Conservation (phyloP, 495 filamentous ascomycete genomes). For the Xylaria venustula region DNA sequence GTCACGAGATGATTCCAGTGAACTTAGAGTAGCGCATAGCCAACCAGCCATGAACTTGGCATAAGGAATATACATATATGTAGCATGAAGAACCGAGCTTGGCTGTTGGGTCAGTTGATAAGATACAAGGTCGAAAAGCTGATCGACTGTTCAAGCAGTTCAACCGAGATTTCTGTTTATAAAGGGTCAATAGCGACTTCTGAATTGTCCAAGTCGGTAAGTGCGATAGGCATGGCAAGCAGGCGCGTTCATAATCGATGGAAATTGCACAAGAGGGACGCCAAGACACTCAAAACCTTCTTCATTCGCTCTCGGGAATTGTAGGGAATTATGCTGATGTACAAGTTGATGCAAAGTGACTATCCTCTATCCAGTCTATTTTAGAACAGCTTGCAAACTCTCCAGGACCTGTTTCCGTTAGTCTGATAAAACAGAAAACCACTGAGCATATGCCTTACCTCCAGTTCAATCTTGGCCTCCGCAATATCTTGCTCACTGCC, state of each 20-base stretch:
- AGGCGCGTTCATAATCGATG: constrained; percentile 6
- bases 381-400: constrained; percentile 71
- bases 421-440: neutral
- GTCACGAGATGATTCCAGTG: neutral
- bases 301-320: constrained; percentile 5
- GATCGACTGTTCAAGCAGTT: neutral
- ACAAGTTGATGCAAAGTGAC: constrained; percentile 22
- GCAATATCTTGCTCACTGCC: constrained; percentile 97
- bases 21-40: neutral
- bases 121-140: neutral
- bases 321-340: constrained; percentile 30
- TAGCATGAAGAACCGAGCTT: neutral
- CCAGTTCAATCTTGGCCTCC: constrained; percentile 97
- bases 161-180: neutral
- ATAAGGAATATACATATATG: constrained; percentile 2
- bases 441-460: constrained; percentile 57
- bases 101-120: neutral
- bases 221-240: constrained; percentile 1
- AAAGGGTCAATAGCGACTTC: neutral
- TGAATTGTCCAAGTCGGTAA: neutral
- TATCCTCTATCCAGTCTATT: constrained; percentile 50
- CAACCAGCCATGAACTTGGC: neutral
- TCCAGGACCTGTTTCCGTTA: constrained; percentile 60
- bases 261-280: neutral
- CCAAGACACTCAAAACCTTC: constrained; percentile 24